phyloP scores from a whole-genome alignment of 768 basidiomycete species.

The Cystobasidium ongulense region DNA sequence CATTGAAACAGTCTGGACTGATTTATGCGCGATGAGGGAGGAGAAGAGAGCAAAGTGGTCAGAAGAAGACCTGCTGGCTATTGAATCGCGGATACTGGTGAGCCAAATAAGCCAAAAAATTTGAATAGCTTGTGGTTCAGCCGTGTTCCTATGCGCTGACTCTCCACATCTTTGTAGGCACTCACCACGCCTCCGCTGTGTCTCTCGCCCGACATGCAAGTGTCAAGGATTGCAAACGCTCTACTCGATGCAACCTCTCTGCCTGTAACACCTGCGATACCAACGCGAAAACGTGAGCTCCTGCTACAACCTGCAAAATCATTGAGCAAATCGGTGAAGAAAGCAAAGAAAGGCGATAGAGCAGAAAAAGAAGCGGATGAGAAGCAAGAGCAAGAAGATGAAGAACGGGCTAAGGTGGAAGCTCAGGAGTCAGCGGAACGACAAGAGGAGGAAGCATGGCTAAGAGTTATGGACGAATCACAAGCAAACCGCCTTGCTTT shows the following conservation, averaged over 20 bases:
- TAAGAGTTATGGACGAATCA: constrained; percentile 21
- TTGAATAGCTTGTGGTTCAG: not conserved
- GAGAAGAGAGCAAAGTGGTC: not conserved
- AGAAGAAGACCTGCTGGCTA: constrained; percentile 16
- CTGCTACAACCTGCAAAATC: not conserved
- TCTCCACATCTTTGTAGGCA: constrained; percentile 12
- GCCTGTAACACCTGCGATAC: constrained; percentile 30
- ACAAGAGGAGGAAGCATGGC: not conserved
- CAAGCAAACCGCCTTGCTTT: not conserved
- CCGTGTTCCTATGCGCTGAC: not conserved
- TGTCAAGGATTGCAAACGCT: constrained; percentile 44
- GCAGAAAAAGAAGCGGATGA: not conserved
- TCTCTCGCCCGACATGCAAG: constrained; percentile 35
- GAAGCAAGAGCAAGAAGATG: not conserved
- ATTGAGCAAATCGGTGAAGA: not conserved
- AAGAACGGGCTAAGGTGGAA: not conserved
- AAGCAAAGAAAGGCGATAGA: not conserved
- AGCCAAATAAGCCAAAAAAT: too few species aligned
- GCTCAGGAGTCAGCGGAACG: not conserved
- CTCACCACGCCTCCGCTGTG: constrained; percentile 35
- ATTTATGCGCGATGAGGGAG: constrained; percentile 40
- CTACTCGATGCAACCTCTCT: constrained; percentile 46
- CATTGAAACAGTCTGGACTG: constrained; percentile 42
- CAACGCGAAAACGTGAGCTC: not conserved
- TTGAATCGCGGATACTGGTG: constrained; percentile 41